Percentiles rank a stretch among this genome's conserved stretches.
Conservation (phyloP, 225 moss, liverwort and hornwort species). For the Physcomitrium patens region DNA sequence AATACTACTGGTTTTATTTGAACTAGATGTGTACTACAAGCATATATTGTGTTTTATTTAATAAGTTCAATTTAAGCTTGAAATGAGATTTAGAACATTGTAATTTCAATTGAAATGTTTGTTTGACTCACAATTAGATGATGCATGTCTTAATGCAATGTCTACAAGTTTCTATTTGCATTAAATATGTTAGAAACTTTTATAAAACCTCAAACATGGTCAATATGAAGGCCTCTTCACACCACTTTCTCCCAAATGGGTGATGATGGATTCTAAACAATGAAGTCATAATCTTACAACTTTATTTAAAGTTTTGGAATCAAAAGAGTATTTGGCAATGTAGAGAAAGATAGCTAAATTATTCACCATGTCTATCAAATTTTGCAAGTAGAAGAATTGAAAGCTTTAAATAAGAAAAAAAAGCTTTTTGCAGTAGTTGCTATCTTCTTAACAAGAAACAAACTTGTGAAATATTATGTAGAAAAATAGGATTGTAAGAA, state of each 20-base stretch:
- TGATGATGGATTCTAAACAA: neutral
- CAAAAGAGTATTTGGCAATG: neutral
- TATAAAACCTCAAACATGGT: neutral
- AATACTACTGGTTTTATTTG: no score
- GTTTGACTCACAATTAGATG: neutral
- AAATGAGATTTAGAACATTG: no score
- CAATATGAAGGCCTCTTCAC: neutral
- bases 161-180: slow-evolving; percentile 23
- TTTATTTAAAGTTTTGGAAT: no score
- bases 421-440: neutral
- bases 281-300: neutral
- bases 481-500: slow-evolving; percentile 1
- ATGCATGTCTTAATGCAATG: no score
- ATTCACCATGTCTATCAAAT: neutral
- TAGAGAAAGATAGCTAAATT: slow-evolving; percentile 13
- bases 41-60: no score
- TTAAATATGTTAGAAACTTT: neutral
- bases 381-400: neutral
- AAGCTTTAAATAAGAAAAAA: neutral
- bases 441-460: neutral
- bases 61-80: no score
- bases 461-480: slow-evolving; percentile 1
- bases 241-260: neutral
- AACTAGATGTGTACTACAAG: no score
- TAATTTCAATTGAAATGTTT: no score